phyloP scores from a whole-genome alignment of 2,329 filamentous ascomycete species.

The Hypoxylon sp. region DNA sequence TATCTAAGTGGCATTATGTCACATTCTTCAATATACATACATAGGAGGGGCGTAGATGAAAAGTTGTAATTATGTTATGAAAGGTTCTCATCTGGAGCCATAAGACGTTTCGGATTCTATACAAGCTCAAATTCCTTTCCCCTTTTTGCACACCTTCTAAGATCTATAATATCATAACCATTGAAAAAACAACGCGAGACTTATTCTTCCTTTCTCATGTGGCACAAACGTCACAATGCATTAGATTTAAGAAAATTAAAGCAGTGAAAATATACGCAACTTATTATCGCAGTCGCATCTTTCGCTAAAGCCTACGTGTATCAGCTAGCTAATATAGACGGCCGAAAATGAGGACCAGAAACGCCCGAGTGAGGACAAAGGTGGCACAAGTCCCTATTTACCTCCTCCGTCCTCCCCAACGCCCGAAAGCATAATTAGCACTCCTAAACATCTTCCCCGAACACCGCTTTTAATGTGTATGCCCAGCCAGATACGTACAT shows the following conservation, averaged over 20 bases:
- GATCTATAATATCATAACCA: neutral
- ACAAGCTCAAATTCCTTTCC: too few species aligned
- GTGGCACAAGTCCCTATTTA: slow-evolving; percentile 31
- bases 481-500: slow-evolving; percentile 53
- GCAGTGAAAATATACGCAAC: neutral
- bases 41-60: too few species aligned
- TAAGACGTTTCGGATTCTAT: too few species aligned
- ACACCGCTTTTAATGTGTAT: slow-evolving; percentile 64
- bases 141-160: too few species aligned
- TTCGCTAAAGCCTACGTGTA: slow-evolving; percentile 41
- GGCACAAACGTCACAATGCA: neutral
- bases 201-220: neutral
- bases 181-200: neutral
- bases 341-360: slow-evolving; percentile 33
- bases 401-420: slow-evolving; percentile 40
- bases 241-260: neutral
- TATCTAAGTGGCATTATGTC: neutral
- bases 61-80: too few species aligned
- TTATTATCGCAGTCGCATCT: slow-evolving; percentile 16
- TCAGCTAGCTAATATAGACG: slow-evolving; percentile 45
- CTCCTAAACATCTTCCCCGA: slow-evolving; percentile 47
- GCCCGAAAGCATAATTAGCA: slow-evolving; percentile 39
- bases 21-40: neutral
- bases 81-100: too few species aligned
- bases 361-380: slow-evolving; percentile 36